Percentiles rank a stretch among this genome's conserved stretches.
Conservation (phyloP, 331 rosid genomes). For the Quercus phellos region DNA sequence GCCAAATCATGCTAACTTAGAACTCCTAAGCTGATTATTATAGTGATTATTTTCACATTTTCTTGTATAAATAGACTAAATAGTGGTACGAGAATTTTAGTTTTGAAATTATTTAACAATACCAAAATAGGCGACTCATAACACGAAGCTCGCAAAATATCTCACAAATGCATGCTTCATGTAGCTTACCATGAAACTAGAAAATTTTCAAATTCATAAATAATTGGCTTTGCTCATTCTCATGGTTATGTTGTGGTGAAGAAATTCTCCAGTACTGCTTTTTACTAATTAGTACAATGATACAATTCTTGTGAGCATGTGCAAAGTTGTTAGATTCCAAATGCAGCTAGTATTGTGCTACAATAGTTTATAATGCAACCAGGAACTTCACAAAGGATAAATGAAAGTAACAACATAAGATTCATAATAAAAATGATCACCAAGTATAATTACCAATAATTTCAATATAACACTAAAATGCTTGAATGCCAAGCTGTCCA, state of each 20-base stretch:
- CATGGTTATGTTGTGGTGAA: background rate
- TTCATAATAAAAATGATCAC: background rate
- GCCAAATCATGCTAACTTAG: background rate
- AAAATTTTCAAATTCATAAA: background rate
- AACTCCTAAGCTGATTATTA: background rate
- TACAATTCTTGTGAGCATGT: background rate
- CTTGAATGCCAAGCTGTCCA: background rate
- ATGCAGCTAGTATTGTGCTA: background rate
- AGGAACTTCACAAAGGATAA: background rate
- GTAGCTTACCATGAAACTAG: background rate
- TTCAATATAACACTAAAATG: background rate
- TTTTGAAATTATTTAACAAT: background rate
- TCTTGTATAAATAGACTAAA: background rate
- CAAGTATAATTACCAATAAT: background rate
- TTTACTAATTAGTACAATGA: background rate
- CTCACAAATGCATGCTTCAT: background rate
- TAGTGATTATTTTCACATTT: background rate
- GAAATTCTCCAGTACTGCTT: background rate
- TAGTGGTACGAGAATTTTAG: background rate
- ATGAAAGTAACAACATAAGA: background rate
- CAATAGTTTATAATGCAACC: background rate
- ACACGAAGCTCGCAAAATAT: background rate
- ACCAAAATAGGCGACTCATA: background rate
- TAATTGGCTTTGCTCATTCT: background rate
- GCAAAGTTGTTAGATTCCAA: background rate